These are phyloP conservation scores for Geoglossum glabrum DNA, from an alignment of 495 filamentous ascomycete genomes.

Conservation along the genomic window DNA sequence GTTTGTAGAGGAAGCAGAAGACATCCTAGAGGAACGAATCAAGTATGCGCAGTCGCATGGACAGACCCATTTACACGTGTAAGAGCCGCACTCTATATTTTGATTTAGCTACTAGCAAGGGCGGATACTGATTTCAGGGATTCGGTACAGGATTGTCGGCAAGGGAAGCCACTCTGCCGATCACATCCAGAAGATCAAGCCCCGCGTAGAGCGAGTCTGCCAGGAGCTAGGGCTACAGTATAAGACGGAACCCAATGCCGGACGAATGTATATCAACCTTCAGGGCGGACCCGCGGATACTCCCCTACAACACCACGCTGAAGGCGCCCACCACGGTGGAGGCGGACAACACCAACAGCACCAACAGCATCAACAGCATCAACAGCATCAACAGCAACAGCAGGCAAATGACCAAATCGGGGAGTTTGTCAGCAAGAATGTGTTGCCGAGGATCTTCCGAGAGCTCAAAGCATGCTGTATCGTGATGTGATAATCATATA, in stretches of 20 bases:
- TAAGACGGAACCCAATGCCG: constrained; percentile 67
- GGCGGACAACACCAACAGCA: not conserved
- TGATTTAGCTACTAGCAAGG: not conserved
- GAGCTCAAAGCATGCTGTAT: constrained; percentile 55
- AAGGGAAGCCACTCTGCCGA: constrained; percentile 72
- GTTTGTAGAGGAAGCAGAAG: constrained; percentile 83
- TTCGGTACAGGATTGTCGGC: constrained; percentile 52
- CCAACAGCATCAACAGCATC: constrained; percentile 14
- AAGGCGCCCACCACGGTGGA: constrained; percentile 12
- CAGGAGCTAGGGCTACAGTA: constrained; percentile 63
- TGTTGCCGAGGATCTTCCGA: constrained; percentile 36
- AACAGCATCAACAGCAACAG: constrained; percentile 18
- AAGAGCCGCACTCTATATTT: constrained; percentile 12
- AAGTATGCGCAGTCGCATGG: constrained; percentile 46
- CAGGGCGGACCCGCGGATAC: constrained; percentile 35
- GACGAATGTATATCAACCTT: constrained; percentile 58
- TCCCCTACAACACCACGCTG: constrained; percentile 26
- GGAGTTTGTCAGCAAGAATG: constrained; percentile 34
- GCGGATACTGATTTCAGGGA: not conserved
- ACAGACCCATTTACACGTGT: constrained; percentile 60
- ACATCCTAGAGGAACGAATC: constrained; percentile 68
- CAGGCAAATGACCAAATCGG: constrained; percentile 40
- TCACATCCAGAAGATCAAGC: constrained; percentile 79
- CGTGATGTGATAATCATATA: constrained; percentile 75
- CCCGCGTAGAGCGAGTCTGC: constrained; percentile 71